Conservation (phyloP, 805 yeast genomes). For the Candida nemodendra region DNA sequence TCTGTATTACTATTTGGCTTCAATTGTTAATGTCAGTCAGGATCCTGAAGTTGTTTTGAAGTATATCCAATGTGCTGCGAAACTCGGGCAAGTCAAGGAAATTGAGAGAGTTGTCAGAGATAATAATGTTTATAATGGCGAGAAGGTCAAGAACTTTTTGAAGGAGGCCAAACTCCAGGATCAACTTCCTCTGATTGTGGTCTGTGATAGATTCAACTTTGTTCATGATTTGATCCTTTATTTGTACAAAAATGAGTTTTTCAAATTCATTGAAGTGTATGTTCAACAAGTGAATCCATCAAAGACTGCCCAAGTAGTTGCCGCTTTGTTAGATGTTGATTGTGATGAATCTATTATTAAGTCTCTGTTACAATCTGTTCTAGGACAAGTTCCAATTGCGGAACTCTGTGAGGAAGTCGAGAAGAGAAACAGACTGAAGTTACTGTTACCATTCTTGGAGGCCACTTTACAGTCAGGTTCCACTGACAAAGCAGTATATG, state of each 20-base stretch:
- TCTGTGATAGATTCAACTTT: constrained; percentile 87
- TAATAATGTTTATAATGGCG: constrained; percentile 92
- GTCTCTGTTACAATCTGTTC: constrained; percentile 73
- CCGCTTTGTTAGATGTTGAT: constrained; percentile 94
- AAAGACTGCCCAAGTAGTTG: constrained; percentile 94
- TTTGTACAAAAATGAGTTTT: constrained; percentile 91
- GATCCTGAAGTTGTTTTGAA: constrained; percentile 95
- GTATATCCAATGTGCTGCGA: constrained; percentile 92
- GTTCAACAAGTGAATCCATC: constrained; percentile 97
- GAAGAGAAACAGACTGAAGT: constrained; percentile 89
- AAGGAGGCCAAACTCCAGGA: constrained; percentile 93
- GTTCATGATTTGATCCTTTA: constrained; percentile 92
- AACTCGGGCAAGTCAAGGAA: constrained; percentile 85
- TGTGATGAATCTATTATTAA: constrained; percentile 90
- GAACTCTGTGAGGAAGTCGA: constrained; percentile 93
- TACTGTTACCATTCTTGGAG: constrained; percentile 90
- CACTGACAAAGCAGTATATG: constrained; percentile 86
- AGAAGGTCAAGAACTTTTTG: constrained; percentile 94
- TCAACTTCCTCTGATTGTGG: constrained; percentile 93
- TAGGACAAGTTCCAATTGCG: constrained; percentile 91
- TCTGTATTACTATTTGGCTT: constrained; percentile 86
- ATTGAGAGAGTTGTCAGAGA: constrained; percentile 95
- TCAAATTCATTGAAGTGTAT: constrained; percentile 95
- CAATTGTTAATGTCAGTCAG: constrained; percentile 89
- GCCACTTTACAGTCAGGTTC: constrained; percentile 80